Evolutionary conservation across 2,329 filamentous ascomycete genomes (phyloP), one percentile per base, ranked within the genome.

Genomic region (Dothistroma septosporum): DNA sequence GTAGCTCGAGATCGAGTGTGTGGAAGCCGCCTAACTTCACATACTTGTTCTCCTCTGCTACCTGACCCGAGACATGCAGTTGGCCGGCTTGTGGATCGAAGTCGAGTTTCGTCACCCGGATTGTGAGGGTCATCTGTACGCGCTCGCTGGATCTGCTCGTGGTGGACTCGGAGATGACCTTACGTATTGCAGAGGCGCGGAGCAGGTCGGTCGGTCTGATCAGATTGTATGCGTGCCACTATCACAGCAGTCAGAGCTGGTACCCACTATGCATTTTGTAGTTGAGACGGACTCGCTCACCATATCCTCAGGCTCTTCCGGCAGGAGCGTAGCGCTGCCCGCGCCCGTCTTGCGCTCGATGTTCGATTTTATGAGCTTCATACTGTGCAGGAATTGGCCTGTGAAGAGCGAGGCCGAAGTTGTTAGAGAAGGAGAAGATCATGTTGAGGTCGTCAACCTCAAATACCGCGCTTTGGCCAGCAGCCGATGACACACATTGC

Each of bases 1-100:
- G 87, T 60, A 96, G 81, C 74, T 97, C 93, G 50, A 99, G 83
- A 67, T 97, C 93, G 1, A 90, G 79, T 0, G 88, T 90, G 72
- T 91, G 88, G 69, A 84, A 85, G 64, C 84, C 81, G 16, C 87
- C 87, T 19, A 89, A 76, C 69, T 85, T 86, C 35, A 88, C 87
- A 70, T 84, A 80, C 62, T 85, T 82, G 67, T 88, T 90, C 72
- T 90, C 86, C 22, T 83, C 83, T 6, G 83, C 78, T 12, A 90
- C 86, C 53, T 82, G 80, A 1, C 88, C 88, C 3, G 82, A 83
- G 22, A 90, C 86, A 69, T 90, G 88, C 3, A 91, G 79, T 68
- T 89, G 84, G 2, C 83, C 84, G 57, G 82, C 85, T 67, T 86
- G 85, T 11, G 87, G 79, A 71, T 90, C 88, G 70, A 90, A 91